Evolutionary conservation across 1,284 basidiomycete species (phyloP).

Genomic region (Heterobasidion occidentale): DNA sequence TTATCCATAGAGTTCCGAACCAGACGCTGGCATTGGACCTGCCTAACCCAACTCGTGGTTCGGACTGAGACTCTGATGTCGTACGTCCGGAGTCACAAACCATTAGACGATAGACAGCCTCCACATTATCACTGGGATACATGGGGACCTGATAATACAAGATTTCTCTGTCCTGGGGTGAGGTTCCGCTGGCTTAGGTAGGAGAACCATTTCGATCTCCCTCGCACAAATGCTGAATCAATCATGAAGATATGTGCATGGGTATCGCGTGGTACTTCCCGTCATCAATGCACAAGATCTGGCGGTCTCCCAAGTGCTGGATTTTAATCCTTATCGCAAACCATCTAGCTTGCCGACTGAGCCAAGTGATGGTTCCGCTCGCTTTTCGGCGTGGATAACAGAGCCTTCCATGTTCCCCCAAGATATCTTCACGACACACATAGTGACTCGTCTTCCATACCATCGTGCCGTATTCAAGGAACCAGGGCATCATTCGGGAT

Average conservation of each 20-base stretch:
- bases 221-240: neutral
- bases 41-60: slow-evolving; percentile 24
- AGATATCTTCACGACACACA: neutral
- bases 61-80: slow-evolving; percentile 27
- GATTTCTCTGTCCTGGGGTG: slow-evolving; percentile 25
- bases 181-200: slow-evolving; percentile 33
- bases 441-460: slow-evolving; percentile 7
- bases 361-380: neutral
- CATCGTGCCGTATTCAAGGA: slow-evolving; percentile 2
- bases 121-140: slow-evolving; percentile 27
- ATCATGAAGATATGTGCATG: slow-evolving; percentile 35
- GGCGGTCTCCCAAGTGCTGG: slow-evolving; percentile 22
- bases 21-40: slow-evolving; percentile 2
- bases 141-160: slow-evolving; percentile 37
- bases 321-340: slow-evolving; percentile 24
- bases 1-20: slow-evolving; percentile 28
- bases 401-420: too few relatives aligned
- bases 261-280: slow-evolving; percentile 30
- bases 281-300: slow-evolving; percentile 1
- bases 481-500: slow-evolving; percentile 6
- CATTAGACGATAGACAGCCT: neutral
- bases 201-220: slow-evolving; percentile 1
- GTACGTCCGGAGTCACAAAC: slow-evolving; percentile 14
- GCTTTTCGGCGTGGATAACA: too few relatives aligned
- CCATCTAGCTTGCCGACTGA: neutral